Base-by-base conservation (phyloP, 169 alveolate genomes). In the Plasmodium sp. region DNA sequence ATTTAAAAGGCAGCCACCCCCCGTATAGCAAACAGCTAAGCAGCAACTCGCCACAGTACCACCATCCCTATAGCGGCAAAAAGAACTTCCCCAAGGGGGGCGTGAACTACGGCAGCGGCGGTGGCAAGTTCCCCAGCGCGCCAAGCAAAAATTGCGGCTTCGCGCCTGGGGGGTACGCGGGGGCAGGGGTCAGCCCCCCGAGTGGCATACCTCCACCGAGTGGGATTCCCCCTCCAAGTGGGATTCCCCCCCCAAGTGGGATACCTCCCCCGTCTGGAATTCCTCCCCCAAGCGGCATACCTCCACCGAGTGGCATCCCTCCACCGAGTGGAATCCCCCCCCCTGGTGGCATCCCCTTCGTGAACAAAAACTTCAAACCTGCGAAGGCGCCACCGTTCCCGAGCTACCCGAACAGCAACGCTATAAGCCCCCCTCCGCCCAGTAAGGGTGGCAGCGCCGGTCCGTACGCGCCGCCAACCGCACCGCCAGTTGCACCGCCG, bases 361-460 rank as follows among this genome's bases (percentile, higher is more conserved):
- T 56, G 91, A 82, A 82, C 54, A 82, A 56, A 58, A 82, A 82
- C 36, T 82, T 54, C 43, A 82, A 82, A n/a, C 41, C 27, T 43
- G 16, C 39, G 3, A 82, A 82, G 43, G 33, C 16, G 22, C 33
- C 33, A 27, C 91, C 91, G 1, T 16, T 54, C 18, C 31, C 43
- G 10, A 82, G 71, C 36, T 82, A 81, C 67, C 74, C 36, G 34
- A 39, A 81, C 72, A 45, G 12, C 72, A 82, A 82, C 71, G 71
- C 39, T 31, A 56, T 54, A 54, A 82, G n/a, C 12, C 77, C 77
- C 77, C 77, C 77, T 22, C 77, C 77, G 5, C 77, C 73, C 3
- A 18, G 31, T 34, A 81, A 48, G 9, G n/a, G 67, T 48, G 22
- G 48, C 22, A 81, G 74, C 74, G 48, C 22, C 74, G 58, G 39